Conservation (phyloP, 495 filamentous ascomycete species). For the Penicillium nucicola region DNA sequence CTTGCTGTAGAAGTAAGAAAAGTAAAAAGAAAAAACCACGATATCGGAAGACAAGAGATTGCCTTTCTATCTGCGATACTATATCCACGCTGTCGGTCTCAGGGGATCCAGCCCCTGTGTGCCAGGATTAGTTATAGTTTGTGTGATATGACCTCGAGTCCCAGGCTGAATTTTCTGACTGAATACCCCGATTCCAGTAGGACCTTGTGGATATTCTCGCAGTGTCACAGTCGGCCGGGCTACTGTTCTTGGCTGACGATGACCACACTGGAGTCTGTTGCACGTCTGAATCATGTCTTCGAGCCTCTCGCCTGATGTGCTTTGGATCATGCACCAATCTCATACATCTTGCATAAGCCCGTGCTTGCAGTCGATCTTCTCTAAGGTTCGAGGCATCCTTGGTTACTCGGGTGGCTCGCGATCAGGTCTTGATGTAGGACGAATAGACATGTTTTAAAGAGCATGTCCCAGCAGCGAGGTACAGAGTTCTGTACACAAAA, state of each 20-base stretch:
- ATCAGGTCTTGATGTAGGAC: constrained; percentile 1
- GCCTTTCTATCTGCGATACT: background rate
- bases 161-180: background rate
- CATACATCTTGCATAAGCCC: background rate
- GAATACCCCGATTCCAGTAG: background rate
- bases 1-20: background rate
- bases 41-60: background rate
- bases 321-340: background rate
- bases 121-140: constrained; percentile 1
- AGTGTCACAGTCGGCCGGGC: background rate
- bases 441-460: background rate
- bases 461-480: background rate
- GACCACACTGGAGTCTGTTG: background rate
- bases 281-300: no score
- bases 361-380: background rate
- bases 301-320: background rate
- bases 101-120: background rate
- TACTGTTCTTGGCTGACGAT: background rate
- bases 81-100: constrained; percentile 1
- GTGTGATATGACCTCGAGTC: background rate
- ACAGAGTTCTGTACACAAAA: background rate
- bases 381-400: background rate
- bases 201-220: background rate
- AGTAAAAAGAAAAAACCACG: background rate
- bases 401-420: background rate